Evolutionary conservation across 257 asterid genomes (phyloP), one percentile per base, ranked within the genome.

Genomic region (Fraxinus cuspidata): DNA sequence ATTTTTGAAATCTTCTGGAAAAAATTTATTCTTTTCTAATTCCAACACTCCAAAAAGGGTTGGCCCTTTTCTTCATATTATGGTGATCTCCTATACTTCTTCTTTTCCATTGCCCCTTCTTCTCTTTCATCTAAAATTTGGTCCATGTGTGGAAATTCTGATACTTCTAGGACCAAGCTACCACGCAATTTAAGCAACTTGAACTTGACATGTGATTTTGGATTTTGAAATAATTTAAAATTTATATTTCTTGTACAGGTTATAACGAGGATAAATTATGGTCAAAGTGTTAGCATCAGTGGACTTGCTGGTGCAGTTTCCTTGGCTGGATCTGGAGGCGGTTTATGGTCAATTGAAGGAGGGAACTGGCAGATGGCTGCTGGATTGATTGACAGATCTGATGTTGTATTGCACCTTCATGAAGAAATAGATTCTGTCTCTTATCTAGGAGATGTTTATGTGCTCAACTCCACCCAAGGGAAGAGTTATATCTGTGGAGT

Each of bases 291-390:
- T 79, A 82, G 85, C 83, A 92, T 96, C 42, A 93, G 97, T 85
- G 99, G 97, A 75, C 92, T 96, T 47, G 98, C 98, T 72, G 99
- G 99, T 73, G 92, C 92, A 73, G 99, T 96, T 76, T 96, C 99
- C 23, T 86, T 96, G 88, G 99, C 99, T 64, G 99, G 99, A 78
- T 86, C 94, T 16, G 95, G 92, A 27, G 91, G 96, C 73, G 97
- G 96, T 72, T 84, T 93, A 70, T 96, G 98, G 98, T 82, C 99
- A 11, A 84, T 96, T 69, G 89, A 92, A 87, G 98, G 92, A 74
- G 98, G 99, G 73, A 96, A 96, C 89, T 89, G 97, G 96, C 97
- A 93, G 85, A 87, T 96, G 98, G 99, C 98, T 56, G 94, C 96
- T 77, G 92, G 93, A 47, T 81, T 96, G 67, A 90, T 93, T 76